A percentile compares a stretch with the other conserved stretches of the same genome.
Conservation (phyloP, 225 moss, liverwort and hornwort species). For the Sphagnum contortum region DNA sequence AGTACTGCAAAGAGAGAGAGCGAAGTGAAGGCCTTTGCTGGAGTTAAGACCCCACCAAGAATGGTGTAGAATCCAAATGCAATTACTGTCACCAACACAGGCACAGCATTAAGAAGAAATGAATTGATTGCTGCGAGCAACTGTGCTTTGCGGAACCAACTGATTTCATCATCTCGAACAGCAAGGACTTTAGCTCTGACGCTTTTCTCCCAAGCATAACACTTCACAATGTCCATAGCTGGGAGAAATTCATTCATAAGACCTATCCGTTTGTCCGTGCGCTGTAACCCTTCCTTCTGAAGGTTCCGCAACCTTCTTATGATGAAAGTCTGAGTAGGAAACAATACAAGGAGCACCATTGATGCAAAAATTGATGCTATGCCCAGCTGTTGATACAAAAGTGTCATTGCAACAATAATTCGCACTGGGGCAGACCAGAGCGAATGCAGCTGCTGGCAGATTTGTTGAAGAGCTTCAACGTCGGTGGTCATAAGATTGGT, state of each 20-base stretch:
- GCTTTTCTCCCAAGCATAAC: conserved; percentile 79
- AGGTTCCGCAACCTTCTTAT: conserved; percentile 23
- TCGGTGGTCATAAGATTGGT: conserved; percentile 82
- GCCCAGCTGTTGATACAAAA: conserved; percentile 51
- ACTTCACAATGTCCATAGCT: conserved; percentile 77
- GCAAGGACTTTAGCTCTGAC: conserved; percentile 33
- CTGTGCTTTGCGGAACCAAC: conserved; percentile 50
- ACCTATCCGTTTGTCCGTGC: conserved; percentile 55
- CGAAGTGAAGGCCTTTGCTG: conserved; percentile 61
- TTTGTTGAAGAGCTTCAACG: conserved; percentile 52
- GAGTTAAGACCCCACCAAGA: conserved; percentile 50
- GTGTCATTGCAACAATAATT: conserved; percentile 32
- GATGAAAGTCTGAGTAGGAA: conserved; percentile 47
- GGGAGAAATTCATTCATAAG: conserved; percentile 48
- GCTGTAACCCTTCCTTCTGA: conserved; percentile 28
- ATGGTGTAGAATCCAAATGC: conserved; percentile 43
- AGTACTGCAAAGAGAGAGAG: conserved; percentile 47
- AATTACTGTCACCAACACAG: conserved; percentile 33
- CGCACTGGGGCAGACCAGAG: conserved; percentile 72
- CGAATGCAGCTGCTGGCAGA: conserved; percentile 45
- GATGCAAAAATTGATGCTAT: conserved; percentile 45
- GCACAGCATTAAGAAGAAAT: conserved; percentile 37
- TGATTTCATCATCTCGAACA: conserved; percentile 34
- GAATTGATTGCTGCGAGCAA: conserved; percentile 44
- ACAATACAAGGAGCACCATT: conserved; percentile 40